phyloP scores from a whole-genome alignment of 2,329 filamentous ascomycete genomes.

The Ilyonectria robusta region DNA sequence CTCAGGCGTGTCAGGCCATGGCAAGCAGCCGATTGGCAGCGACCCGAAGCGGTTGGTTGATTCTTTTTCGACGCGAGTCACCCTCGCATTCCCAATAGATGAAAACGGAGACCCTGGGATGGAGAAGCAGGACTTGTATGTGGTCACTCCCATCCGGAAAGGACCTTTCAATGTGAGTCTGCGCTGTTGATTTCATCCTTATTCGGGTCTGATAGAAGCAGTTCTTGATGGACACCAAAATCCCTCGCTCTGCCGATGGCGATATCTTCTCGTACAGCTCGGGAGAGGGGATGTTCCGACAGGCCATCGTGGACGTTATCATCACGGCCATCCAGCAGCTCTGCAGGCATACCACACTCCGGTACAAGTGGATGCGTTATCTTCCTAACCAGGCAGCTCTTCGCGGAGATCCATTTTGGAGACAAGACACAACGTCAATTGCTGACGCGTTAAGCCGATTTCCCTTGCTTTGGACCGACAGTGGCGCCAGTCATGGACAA shows the following conservation, averaged over 20 bases:
- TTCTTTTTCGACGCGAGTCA: background rate
- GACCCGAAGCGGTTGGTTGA: background rate
- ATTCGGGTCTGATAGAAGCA: background rate
- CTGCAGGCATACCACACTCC: background rate
- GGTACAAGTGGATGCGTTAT: slow-evolving; percentile 10
- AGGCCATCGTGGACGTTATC: slow-evolving; percentile 6
- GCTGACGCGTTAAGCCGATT: background rate
- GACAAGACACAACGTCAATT: background rate
- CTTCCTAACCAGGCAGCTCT: background rate
- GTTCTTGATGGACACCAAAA: background rate
- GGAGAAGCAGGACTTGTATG: background rate
- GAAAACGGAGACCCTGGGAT: background rate
- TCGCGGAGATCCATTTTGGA: background rate
- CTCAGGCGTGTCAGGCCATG: background rate
- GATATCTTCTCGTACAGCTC: background rate
- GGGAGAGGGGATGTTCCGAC: background rate
- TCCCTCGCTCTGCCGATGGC: background rate
- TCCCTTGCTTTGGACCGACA: background rate
- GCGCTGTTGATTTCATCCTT: background rate
- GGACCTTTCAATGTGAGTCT: slow-evolving; percentile 4
- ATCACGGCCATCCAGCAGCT: background rate
- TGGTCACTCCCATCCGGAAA: slow-evolving; percentile 1
- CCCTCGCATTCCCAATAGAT: background rate
- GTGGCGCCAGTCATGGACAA: background rate
- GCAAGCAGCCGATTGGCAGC: background rate